These are phyloP conservation scores for Trichoderma sp. DNA, from an alignment of 2,329 filamentous ascomycete species.

Conservation along the genomic window DNA sequence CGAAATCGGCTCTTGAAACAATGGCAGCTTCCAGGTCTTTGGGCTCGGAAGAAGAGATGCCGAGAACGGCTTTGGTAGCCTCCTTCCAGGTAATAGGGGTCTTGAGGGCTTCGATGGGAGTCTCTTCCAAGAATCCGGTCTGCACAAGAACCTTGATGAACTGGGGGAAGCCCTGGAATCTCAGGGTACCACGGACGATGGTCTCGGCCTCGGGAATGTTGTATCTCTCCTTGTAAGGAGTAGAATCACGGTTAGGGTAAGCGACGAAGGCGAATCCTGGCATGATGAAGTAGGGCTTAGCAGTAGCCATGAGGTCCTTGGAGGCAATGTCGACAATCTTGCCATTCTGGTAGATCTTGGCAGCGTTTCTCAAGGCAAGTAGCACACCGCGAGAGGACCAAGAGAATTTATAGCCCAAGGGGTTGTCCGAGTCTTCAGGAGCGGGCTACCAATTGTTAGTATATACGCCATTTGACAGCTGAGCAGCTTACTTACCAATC, in stretches of 20 bases:
- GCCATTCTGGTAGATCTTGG: constrained; percentile 80
- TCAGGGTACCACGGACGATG: constrained; percentile 69
- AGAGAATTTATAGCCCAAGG: constrained; percentile 87
- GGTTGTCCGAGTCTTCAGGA: constrained; percentile 79
- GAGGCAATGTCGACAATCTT: constrained; percentile 70
- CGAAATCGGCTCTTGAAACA: constrained; percentile 74
- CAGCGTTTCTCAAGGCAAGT: constrained; percentile 83
- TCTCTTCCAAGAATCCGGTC: constrained; percentile 84
- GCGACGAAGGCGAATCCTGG: constrained; percentile 79
- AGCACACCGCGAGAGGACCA: constrained; percentile 80
- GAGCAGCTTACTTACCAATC: constrained; percentile 38
- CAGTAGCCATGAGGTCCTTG: constrained; percentile 77
- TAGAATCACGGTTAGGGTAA: constrained; percentile 92
- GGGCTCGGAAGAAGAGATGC: constrained; percentile 63
- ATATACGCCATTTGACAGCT: no score
- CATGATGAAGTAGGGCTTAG: constrained; percentile 86
- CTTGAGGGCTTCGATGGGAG: constrained; percentile 59
- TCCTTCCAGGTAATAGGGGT: constrained; percentile 76
- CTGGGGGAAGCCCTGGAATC: constrained; percentile 88
- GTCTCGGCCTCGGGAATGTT: constrained; percentile 91
- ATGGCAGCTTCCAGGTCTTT: constrained; percentile 73
- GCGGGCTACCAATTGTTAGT: not conserved
- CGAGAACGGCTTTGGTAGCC: constrained; percentile 76
- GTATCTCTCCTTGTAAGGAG: constrained; percentile 85
- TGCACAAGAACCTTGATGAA: constrained; percentile 88